These are phyloP conservation scores for Chenopodium formosanum DNA, from an alignment of 148 eudicot species.

Conservation along the genomic window DNA sequence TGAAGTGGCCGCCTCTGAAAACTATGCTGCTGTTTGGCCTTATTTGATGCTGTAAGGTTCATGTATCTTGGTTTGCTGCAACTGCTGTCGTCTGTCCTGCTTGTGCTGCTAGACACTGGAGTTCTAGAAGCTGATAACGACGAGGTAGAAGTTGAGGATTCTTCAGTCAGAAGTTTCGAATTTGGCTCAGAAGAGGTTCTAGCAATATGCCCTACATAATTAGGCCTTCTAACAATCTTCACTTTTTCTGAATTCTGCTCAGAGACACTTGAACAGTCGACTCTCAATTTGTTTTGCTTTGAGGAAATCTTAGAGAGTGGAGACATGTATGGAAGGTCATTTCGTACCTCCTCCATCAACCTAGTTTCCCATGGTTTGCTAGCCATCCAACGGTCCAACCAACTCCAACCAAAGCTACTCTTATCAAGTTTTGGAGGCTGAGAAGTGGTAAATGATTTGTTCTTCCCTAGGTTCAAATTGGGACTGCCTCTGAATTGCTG, in stretches of 20 bases:
- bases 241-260: conserved; percentile 35
- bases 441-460: conserved; percentile 23
- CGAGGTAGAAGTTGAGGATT: conserved; percentile 56
- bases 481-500: conserved; percentile 56
- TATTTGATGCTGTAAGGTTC: conserved; percentile 73
- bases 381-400: conserved; percentile 88
- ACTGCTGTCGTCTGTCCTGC: conserved; percentile 36
- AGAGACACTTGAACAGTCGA: conserved; percentile 33
- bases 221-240: conserved; percentile 40
- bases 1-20: conserved; percentile 32
- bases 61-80: conserved; percentile 62
- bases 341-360: conserved; percentile 41
- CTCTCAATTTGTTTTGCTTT: conserved; percentile 25
- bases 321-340: conserved; percentile 37
- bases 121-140: conserved; percentile 52
- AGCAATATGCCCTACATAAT: conserved; percentile 27
- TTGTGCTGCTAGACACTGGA: conserved; percentile 40
- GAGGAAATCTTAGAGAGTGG: conserved; percentile 34
- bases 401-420: conserved; percentile 44
- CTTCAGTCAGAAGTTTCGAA: conserved; percentile 42
- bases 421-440: conserved; percentile 39
- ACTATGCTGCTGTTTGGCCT: conserved; percentile 62
- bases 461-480: conserved; percentile 35
- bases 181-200: conserved; percentile 44
- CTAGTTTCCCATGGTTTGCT: conserved; percentile 67